Percentiles rank a stretch among this genome's conserved stretches.
Conservation (phyloP, 2,329 filamentous ascomycete genomes). For the Dissoconium aciculare region DNA sequence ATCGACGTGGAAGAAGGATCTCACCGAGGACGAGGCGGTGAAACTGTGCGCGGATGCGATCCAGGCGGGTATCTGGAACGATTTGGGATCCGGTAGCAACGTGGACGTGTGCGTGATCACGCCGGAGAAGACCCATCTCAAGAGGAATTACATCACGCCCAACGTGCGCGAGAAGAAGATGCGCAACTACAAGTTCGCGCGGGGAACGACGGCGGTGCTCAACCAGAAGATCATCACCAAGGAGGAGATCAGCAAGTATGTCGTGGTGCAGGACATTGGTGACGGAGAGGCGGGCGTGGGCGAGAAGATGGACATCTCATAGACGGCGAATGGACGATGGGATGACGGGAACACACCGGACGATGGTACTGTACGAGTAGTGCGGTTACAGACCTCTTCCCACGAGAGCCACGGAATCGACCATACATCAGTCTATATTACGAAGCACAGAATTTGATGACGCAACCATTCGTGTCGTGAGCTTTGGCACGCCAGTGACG, state of each 20-base stretch:
- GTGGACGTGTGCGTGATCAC: slow-evolving; percentile 96
- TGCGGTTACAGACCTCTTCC: neutral
- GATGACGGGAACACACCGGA: no score
- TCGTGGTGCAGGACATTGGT: slow-evolving; percentile 68
- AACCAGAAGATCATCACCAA: slow-evolving; percentile 94
- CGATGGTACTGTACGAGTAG: no score
- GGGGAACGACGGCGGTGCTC: slow-evolving; percentile 86
- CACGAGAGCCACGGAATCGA: no score
- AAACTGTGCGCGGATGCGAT: slow-evolving; percentile 76
- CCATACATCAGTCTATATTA: no score
- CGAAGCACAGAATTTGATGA: no score
- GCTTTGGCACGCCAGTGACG: no score
- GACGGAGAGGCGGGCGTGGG: slow-evolving; percentile 48
- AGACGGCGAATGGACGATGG: no score
- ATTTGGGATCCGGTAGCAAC: slow-evolving; percentile 90
- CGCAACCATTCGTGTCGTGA: no score
- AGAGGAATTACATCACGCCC: slow-evolving; percentile 84
- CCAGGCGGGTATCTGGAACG: slow-evolving; percentile 95
- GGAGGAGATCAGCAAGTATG: slow-evolving; percentile 85
- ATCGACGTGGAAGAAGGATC: slow-evolving; percentile 72
- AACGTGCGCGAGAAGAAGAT: slow-evolving; percentile 86
- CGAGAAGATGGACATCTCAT: slow-evolving; percentile 53
- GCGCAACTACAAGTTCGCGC: slow-evolving; percentile 78
- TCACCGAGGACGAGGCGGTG: slow-evolving; percentile 69
- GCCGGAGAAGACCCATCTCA: slow-evolving; percentile 79